Percentiles rank a stretch among this genome's conserved stretches.
phyloP scores from a whole-genome alignment of 345 rosid species.

The Limnanthes douglasii region DNA sequence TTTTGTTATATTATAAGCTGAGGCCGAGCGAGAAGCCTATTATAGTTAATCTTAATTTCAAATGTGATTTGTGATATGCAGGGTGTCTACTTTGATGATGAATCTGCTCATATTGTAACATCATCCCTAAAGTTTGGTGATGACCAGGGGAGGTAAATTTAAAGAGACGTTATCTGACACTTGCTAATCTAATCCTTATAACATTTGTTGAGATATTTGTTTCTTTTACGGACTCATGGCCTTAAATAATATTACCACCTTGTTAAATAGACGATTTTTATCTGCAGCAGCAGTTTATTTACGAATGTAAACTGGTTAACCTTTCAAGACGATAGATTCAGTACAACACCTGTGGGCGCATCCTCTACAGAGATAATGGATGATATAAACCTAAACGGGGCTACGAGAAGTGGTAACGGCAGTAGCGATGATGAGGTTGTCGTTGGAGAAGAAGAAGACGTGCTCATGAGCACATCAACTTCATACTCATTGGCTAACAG shows the following conservation, averaged over 20 bases:
- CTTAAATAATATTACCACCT: no score
- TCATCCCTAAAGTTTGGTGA: constrained; percentile 95
- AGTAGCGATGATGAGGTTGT: constrained; percentile 65
- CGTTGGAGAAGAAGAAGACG: constrained; percentile 50
- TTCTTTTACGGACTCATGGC: no score
- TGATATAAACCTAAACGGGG: constrained; percentile 60
- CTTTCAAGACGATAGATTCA: constrained; percentile 66
- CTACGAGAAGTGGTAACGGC: constrained; percentile 20
- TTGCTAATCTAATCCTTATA: constrained; percentile 1
- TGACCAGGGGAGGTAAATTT: constrained; percentile 76
- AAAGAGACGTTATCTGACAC: no score
- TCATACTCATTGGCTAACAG: constrained; percentile 21
- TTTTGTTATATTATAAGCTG: no score
- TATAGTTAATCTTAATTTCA: no score
- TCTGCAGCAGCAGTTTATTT: constrained; percentile 54
- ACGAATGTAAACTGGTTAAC: constrained; percentile 97
- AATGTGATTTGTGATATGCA: constrained; percentile 15
- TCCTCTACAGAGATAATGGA: constrained; percentile 58
- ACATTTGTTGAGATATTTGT: no score
- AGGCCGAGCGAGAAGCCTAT: no score
- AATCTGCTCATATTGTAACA: constrained; percentile 90
- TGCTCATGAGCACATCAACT: constrained; percentile 40
- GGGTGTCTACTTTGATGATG: constrained; percentile 95
- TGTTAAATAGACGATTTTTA: no score
- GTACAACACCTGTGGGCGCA: constrained; percentile 33